phyloP scores from a whole-genome alignment of 2,329 filamentous ascomycete genomes.

The Aspergillus candidus region DNA sequence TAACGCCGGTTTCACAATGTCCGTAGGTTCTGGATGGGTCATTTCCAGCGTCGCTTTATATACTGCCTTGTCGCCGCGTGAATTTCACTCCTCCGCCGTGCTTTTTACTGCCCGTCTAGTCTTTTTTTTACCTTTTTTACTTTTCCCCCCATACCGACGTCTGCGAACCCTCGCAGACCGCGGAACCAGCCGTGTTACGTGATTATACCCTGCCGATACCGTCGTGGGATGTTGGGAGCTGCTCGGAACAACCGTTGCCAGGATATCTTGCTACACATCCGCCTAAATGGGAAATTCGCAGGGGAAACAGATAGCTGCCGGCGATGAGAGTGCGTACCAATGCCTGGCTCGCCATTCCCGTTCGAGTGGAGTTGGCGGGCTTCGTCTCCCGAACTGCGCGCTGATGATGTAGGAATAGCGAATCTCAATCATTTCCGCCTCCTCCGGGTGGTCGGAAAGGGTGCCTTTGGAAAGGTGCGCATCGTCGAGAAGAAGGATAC shows the following conservation, averaged over 20 bases:
- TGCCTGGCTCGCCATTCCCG: neutral
- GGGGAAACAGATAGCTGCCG: constrained; percentile 86
- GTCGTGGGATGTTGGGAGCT: constrained; percentile 21
- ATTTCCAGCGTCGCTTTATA: neutral
- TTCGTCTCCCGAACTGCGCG: constrained; percentile 2
- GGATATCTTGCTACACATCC: constrained; percentile 15
- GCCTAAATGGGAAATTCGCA: constrained; percentile 82
- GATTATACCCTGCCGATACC: no score
- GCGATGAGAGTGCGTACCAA: constrained; percentile 72
- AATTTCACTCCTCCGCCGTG: no score
- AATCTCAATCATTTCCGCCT: constrained; percentile 97
- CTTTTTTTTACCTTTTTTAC: no score
- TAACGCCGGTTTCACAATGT: constrained; percentile 10
- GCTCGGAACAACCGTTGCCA: constrained; percentile 15
- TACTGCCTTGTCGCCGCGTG: no score
- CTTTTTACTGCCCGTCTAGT: no score
- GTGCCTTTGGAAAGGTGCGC: constrained; percentile 96
- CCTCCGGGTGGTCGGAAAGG: constrained; percentile 90
- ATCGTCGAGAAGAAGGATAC: constrained; percentile 98
- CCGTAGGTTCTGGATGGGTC: constrained; percentile 8
- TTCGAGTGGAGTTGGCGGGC: neutral
- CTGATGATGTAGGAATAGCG: constrained; percentile 49
- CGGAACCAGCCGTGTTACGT: no score
- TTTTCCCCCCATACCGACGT: no score
- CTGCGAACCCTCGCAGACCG: no score